Evolutionary conservation across 306 rosid species (phyloP).

Genomic region (Astragalus membranaceus): DNA sequence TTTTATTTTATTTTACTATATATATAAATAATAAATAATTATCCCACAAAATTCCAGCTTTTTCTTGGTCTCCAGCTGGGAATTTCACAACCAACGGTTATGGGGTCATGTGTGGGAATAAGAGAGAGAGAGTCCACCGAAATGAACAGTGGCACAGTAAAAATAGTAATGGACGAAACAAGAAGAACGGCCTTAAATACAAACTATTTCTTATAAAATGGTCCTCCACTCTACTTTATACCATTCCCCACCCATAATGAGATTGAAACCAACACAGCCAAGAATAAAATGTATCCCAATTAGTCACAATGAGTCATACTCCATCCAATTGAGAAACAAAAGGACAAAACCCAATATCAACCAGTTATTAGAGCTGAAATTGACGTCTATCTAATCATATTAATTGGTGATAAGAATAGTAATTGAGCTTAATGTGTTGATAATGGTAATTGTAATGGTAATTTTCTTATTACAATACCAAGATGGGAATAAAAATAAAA

Average conservation of each 20-base stretch:
- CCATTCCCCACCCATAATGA: conserved; percentile 34
- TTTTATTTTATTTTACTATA: conserved; percentile 1
- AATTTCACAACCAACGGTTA: conserved; percentile 40
- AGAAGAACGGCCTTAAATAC: conserved; percentile 30
- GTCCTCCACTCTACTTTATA: conserved; percentile 47
- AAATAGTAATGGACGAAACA: conserved; percentile 26
- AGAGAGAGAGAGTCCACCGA: conserved; percentile 11
- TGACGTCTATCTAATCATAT: conserved; percentile 1
- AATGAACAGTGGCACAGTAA: conserved; percentile 22
- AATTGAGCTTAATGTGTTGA: not conserved
- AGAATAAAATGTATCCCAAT: conserved; percentile 29
- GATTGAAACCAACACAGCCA: conserved; percentile 43
- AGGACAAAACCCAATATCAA: not conserved
- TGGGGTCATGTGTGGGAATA: conserved; percentile 26
- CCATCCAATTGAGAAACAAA: conserved; percentile 29
- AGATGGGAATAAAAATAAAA: not conserved
- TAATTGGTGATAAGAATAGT: not conserved
- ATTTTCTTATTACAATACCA: not conserved
- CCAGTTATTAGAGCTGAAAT: conserved; percentile 13
- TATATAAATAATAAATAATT: not conserved
- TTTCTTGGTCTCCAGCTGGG: conserved; percentile 24
- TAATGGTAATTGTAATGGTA: conserved; percentile 9
- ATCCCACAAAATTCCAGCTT: conserved; percentile 16
- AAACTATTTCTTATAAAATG: conserved; percentile 30
- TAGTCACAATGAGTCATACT: conserved; percentile 37